Evolutionary conservation across 371 early-diverging fungal genomes (phyloP), one percentile per base, ranked within the genome.

Genomic region (Apophysomyces trapeziformis): DNA sequence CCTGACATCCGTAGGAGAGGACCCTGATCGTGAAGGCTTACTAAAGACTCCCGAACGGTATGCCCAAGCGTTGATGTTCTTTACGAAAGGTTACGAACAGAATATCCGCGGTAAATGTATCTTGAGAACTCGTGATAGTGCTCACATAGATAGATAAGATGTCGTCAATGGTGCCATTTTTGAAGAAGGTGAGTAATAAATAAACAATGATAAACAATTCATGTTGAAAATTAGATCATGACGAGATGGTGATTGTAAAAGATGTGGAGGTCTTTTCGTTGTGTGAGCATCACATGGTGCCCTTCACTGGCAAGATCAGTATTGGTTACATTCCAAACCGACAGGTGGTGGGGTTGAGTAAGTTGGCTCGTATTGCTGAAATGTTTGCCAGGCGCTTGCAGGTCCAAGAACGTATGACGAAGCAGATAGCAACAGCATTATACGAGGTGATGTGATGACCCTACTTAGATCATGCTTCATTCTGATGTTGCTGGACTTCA

Each of bases 201-300:
- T 38, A 32, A 21, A 11, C 21, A 54, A 39, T 38, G 14, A 38
- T 14, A 21, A 9, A n/a, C 16, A 21, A 43, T 85, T 85, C 4
- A 7, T 9, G 54, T 9, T 21, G 9, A 2, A 50, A 1, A 21
- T 5, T 74, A 87, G 95, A 97, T 72, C 95, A 97, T 75, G 95
- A 96, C 61, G 98, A 97, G 69, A 96, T 97, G 96, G 97, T 95
- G n/a, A 92, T 97, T 79, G 96, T 96, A 18, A 93, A 90, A 76
- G 89, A 96, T 74, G 95, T 97, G 64, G 92, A 93, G 60, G 85
- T 97, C 5, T 96, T 93, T 73, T 95, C 95, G 12, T 80, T 97
- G 63, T 98, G 98, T 79, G 98, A 98, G 79, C 98, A 98, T 77
- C 98, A 98, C 70, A 84, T 97, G 87, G 97, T 98, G 0, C 98